Conservation (phyloP, 2,329 filamentous ascomycete species). For the Bimuria novae-zelandiae region DNA sequence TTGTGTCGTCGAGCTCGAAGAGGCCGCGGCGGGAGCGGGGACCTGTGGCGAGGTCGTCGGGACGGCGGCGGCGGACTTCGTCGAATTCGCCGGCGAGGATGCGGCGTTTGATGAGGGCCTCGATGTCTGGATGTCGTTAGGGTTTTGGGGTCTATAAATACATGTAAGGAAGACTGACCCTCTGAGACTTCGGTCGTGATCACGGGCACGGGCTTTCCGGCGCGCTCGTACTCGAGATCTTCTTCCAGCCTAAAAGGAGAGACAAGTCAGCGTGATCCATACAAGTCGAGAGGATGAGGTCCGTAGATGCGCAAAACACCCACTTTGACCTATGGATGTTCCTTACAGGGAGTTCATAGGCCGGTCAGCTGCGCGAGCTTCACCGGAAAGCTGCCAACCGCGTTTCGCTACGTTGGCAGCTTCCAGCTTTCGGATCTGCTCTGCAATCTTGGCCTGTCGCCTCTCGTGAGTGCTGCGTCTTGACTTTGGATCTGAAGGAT, state of each 20-base stretch:
- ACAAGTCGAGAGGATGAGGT: too few species aligned
- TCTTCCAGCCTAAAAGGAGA: too few species aligned
- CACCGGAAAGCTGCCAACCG: conserved; percentile 87
- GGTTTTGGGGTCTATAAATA: too few species aligned
- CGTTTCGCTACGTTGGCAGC: conserved; percentile 86
- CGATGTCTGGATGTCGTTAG: too few species aligned
- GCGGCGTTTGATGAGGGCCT: conserved; percentile 90
- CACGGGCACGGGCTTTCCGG: conserved; percentile 91
- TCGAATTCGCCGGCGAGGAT: conserved; percentile 92
- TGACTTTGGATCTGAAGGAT: conserved; percentile 72
- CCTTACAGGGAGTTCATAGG: conserved; percentile 89
- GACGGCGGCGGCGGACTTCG: conserved; percentile 81
- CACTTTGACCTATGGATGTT: too few species aligned
- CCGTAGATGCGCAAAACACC: too few species aligned
- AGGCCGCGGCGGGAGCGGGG: conserved; percentile 69
- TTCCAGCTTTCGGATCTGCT: conserved; percentile 91
- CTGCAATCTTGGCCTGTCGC: conserved; percentile 79
- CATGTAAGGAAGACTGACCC: too few species aligned
- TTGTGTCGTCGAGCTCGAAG: conserved; percentile 83
- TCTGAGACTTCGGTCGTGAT: conserved; percentile 91
- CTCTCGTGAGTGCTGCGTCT: conserved; percentile 84
- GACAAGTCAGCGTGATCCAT: too few species aligned
- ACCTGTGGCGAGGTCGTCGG: conserved; percentile 70
- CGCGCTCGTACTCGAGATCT: conserved; percentile 93
- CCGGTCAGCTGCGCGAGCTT: conserved; percentile 79